Evolutionary conservation across 2,329 filamentous ascomycete species (phyloP).

Genomic region (Scedosporium apiospermum): DNA sequence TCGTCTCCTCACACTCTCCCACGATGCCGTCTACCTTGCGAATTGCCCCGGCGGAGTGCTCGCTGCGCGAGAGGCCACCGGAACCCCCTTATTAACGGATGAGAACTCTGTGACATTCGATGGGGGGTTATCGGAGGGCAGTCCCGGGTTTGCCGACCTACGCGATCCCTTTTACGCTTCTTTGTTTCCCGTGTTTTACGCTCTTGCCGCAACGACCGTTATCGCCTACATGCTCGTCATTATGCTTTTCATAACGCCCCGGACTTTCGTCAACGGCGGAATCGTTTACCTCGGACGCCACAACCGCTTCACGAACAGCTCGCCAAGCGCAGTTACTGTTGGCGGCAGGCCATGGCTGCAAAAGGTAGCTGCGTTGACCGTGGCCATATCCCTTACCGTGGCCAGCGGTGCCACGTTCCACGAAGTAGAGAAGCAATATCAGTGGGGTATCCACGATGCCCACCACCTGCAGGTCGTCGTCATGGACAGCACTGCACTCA

Average conservation of each 20-base stretch:
- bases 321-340: conserved; percentile 69
- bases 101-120: conserved; percentile 13
- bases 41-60: conserved; percentile 26
- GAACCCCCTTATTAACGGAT: conserved; percentile 29
- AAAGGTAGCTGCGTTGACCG: conserved; percentile 64
- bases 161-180: conserved; percentile 89
- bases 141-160: conserved; percentile 47
- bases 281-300: conserved; percentile 71
- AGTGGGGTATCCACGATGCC: conserved; percentile 70
- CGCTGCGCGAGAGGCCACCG: conserved; percentile 30
- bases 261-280: conserved; percentile 82
- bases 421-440: conserved; percentile 75
- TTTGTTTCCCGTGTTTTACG: conserved; percentile 86
- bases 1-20: conserved; percentile 45
- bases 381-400: conserved; percentile 81
- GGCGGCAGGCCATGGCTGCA: conserved; percentile 92
- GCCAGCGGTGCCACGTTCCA: conserved; percentile 86
- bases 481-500: conserved; percentile 74
- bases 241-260: conserved; percentile 89
- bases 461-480: conserved; percentile 66
- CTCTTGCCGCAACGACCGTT: conserved; percentile 82
- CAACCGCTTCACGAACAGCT: conserved; percentile 79
- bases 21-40: conserved; percentile 50
- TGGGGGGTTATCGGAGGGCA: background rate
- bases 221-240: conserved; percentile 88